Evolutionary conservation across 2,329 filamentous ascomycete species (phyloP).

Genomic region (Alternaria sp.): DNA sequence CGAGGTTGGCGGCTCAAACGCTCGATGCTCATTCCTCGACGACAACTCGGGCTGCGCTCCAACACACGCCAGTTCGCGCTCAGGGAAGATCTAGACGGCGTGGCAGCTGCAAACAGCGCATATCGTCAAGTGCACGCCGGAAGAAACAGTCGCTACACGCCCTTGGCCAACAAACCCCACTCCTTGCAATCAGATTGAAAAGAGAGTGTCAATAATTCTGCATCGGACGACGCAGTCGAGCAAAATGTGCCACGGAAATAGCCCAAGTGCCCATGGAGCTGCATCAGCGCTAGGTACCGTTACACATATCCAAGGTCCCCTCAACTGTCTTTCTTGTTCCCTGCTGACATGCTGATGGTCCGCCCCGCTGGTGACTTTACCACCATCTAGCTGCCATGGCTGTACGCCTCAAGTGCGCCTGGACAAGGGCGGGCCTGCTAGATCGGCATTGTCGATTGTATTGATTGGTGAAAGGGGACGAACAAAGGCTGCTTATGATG

Average conservation of each 20-base stretch:
- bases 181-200: background rate
- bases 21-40: conserved; percentile 15
- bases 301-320: conserved; percentile 4
- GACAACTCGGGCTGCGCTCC: conserved; percentile 19
- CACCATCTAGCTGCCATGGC: conserved; percentile 10
- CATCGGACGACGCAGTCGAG: background rate
- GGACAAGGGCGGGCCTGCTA: conserved; percentile 12
- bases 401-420: conserved; percentile 11
- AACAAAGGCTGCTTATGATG: conserved; percentile 12
- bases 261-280: conserved; percentile 3
- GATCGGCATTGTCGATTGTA: background rate
- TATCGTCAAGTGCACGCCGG: background rate
- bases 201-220: conserved; percentile 3
- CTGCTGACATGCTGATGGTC: conserved; percentile 13
- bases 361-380: conserved; percentile 6
- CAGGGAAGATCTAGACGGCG: conserved; percentile 5
- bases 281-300: conserved; percentile 7
- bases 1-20: conserved; percentile 7
- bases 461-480: conserved; percentile 12
- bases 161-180: background rate
- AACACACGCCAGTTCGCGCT: conserved; percentile 6
- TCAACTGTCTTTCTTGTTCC: conserved; percentile 4
- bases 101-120: conserved; percentile 5
- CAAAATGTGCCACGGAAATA: conserved; percentile 8
- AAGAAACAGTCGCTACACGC: background rate